phyloP scores from a whole-genome alignment of 345 rosid species.

The Brassica incana region DNA sequence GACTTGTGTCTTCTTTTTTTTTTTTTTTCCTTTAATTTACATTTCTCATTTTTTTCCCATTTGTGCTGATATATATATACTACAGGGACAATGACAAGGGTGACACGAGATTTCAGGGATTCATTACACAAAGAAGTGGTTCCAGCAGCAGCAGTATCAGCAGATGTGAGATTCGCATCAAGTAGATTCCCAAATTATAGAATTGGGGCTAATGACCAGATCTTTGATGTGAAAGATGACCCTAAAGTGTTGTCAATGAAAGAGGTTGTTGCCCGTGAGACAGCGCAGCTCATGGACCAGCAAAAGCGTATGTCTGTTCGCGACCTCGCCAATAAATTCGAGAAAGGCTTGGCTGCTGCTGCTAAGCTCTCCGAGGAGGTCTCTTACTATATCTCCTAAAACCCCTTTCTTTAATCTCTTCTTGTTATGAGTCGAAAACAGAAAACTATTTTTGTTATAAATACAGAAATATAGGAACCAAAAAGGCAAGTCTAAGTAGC shows the following conservation, averaged over 20 bases:
- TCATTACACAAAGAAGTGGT: constrained; percentile 65
- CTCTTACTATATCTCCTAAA: background rate
- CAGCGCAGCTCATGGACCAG: constrained; percentile 84
- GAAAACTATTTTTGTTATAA: too few relatives aligned
- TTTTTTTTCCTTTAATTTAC: background rate
- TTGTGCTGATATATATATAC: constrained; percentile 17
- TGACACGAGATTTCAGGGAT: constrained; percentile 63
- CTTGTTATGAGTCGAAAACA: too few relatives aligned
- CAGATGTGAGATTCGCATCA: constrained; percentile 79
- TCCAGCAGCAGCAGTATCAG: constrained; percentile 58
- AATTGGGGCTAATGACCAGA: constrained; percentile 78
- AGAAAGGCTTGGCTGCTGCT: constrained; percentile 93
- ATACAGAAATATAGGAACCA: background rate
- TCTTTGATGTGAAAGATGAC: constrained; percentile 69
- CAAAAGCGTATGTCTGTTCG: constrained; percentile 96
- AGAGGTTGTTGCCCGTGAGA: constrained; percentile 92
- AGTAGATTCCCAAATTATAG: constrained; percentile 83
- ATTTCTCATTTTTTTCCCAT: background rate
- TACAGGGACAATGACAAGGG: constrained; percentile 63
- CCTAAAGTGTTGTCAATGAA: constrained; percentile 80
- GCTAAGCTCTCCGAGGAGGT: constrained; percentile 97
- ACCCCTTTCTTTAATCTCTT: background rate
- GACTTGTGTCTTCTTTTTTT: constrained; percentile 19
- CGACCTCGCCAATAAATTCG: constrained; percentile 89
- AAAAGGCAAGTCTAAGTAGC: background rate